phyloP scores from a whole-genome alignment of 352 stramenopile genomes.

The Globisporangium takayamanum region DNA sequence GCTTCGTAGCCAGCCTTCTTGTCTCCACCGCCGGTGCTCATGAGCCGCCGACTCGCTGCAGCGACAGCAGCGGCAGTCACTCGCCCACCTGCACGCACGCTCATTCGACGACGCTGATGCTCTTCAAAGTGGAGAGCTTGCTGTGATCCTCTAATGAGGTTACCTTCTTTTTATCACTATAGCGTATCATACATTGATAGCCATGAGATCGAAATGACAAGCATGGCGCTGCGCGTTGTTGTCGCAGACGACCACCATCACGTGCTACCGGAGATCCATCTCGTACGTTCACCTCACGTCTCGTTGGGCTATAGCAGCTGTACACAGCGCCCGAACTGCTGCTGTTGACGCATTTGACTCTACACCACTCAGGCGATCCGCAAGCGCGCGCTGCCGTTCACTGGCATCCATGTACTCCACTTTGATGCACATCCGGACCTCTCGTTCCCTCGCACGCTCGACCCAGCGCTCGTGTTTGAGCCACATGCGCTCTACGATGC shows the following conservation, averaged over 20 bases:
- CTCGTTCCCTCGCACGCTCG: conserved; percentile 45
- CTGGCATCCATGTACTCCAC: conserved; percentile 63
- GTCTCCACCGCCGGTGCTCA: neutral
- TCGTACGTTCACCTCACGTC: conserved; percentile 19
- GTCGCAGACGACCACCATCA: conserved; percentile 80
- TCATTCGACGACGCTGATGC: no score
- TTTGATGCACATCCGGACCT: conserved; percentile 85
- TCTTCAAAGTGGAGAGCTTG: no score
- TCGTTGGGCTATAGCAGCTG: neutral
- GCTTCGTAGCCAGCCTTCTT: conserved; percentile 43
- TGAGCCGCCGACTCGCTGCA: neutral
- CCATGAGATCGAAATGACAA: no score
- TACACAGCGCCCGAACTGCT: neutral
- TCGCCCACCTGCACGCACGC: no score
- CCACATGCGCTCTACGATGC: conserved; percentile 67
- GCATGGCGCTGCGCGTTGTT: conserved; percentile 27
- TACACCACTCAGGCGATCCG: conserved; percentile 50
- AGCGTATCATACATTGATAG: no score
- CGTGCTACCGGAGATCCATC: conserved; percentile 62
- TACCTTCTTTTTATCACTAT: no score
- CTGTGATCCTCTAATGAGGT: no score
- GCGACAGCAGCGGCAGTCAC: neutral
- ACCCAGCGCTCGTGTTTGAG: conserved; percentile 47
- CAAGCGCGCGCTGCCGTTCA: conserved; percentile 55
- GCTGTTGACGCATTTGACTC: neutral